phyloP scores from a whole-genome alignment of 768 basidiomycete species.

The Leccinum subtestaceum region DNA sequence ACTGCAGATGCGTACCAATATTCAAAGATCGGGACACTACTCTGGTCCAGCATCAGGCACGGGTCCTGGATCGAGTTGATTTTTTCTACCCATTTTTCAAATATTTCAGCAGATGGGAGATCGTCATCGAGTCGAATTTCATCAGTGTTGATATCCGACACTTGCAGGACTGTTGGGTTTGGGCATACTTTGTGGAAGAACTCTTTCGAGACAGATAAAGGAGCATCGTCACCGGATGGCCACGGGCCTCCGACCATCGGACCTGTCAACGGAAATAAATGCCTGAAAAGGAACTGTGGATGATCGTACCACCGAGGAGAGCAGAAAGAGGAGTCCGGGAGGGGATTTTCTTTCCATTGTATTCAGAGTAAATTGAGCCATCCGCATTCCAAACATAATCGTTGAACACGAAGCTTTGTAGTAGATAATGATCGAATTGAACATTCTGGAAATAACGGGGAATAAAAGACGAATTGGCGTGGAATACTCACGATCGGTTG shows the following conservation, averaged over 20 bases:
- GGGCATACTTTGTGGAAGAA: constrained; percentile 43
- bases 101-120: constrained; percentile 27
- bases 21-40: constrained; percentile 34
- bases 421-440: constrained; percentile 3
- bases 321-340: constrained; percentile 42
- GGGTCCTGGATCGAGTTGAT: constrained; percentile 36
- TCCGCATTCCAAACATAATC: constrained; percentile 42
- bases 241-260: constrained; percentile 42
- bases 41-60: constrained; percentile 37
- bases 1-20: constrained; percentile 29
- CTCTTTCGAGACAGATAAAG: constrained; percentile 34
- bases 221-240: constrained; percentile 29
- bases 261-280: constrained; percentile 26
- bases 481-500: constrained; percentile 33
- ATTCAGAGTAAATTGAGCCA: constrained; percentile 36
- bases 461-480: neutral
- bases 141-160: constrained; percentile 29
- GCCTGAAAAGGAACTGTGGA: neutral
- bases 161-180: constrained; percentile 33
- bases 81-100: constrained; percentile 39
- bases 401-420: constrained; percentile 40
- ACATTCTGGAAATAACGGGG: neutral
- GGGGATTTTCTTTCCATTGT: constrained; percentile 36
- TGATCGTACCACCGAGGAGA: constrained; percentile 34
- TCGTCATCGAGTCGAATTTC: constrained; percentile 24